Percentiles rank a stretch among this genome's conserved stretches.
phyloP scores from a whole-genome alignment of 495 filamentous ascomycete genomes.

The Pseudotulostoma volvatum region DNA sequence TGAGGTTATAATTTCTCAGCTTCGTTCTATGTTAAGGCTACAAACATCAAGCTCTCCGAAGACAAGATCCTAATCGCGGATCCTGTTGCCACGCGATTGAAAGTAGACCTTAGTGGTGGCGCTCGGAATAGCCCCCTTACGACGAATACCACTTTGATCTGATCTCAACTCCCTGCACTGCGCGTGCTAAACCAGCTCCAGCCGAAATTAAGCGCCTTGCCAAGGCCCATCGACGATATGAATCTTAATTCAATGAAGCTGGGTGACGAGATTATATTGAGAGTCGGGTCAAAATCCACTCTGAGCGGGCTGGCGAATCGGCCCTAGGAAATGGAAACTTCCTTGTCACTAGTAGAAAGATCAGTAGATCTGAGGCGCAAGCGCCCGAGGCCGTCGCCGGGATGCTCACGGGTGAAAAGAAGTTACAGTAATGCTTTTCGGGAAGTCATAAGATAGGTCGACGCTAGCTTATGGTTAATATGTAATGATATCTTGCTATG shows the following conservation, averaged over 20 bases:
- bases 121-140: conserved; percentile 35
- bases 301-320: conserved; percentile 29
- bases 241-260: conserved; percentile 19
- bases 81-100: conserved; percentile 27
- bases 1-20: conserved; percentile 46
- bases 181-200: conserved; percentile 46
- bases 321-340: conserved; percentile 23
- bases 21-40: conserved; percentile 37
- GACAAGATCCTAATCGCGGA: conserved; percentile 35
- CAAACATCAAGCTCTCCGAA: conserved; percentile 13
- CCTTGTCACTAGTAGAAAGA: conserved; percentile 25
- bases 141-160: conserved; percentile 61
- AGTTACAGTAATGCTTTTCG: too few relatives aligned
- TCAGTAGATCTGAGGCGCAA: conserved; percentile 28
- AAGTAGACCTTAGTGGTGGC: conserved; percentile 25
- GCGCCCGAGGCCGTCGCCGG: conserved; percentile 29
- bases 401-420: conserved; percentile 21
- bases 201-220: conserved; percentile 40
- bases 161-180: conserved; percentile 67
- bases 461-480: too few relatives aligned
- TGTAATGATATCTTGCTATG: too few relatives aligned
- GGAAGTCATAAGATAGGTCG: too few relatives aligned
- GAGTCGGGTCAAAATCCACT: conserved; percentile 36
- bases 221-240: conserved; percentile 2
- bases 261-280: conserved; percentile 64